Base-by-base conservation (phyloP, 768 basidiomycete genomes). In the Panaeolus cyanescens region DNA sequence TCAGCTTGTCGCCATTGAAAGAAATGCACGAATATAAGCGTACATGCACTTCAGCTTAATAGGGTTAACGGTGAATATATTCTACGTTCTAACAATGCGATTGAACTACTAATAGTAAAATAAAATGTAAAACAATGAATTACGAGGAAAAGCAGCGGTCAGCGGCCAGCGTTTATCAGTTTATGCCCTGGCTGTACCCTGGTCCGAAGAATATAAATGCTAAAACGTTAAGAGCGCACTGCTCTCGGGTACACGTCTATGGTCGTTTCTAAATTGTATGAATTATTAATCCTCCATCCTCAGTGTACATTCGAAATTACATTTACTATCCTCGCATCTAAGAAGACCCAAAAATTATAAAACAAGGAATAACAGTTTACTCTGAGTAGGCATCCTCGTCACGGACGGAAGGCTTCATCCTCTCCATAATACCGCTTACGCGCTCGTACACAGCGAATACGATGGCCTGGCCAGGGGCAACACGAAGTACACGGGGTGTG, bases 361-460 rank as follows among this genome's bases (percentile, higher is more conserved):
- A 30, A 30, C 3, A 1, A 6, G 2, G 19, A 50, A 32, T 10
- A 31, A 9, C 13, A 12, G 10, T 61, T 65, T 70, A 76, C 66
- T 93, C 92, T 58, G 88, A 85, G 73, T 89, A 91, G 50, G 74
- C 71, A 64, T 89, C 85, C 33, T 90, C 89, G 62, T 84, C 84
- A 36, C 77, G 75, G 20, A 79, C 74, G 20, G 78, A 80, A 45
- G 85, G 85, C 60, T 72, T 80, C 57, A 93, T 79, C 58, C 73
- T 79, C 81, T 96, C 95, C 59, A 96, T 90, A 36, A 83, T 59
- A 68, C 71, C 76, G 74, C 91, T 88, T 63, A 98, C 90, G 55
- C 91, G 82, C 78, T 99, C 96, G 69, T 98, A 98, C 28, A 99
- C 96, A 12, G 96, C 93, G 70, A 99, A 99, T 33, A 98, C 96